Percentiles rank a stretch among this genome's conserved stretches.
These are phyloP conservation scores for Coniosporium apollinis DNA, from an alignment of 495 filamentous ascomycete genomes.

Conservation along the genomic window DNA sequence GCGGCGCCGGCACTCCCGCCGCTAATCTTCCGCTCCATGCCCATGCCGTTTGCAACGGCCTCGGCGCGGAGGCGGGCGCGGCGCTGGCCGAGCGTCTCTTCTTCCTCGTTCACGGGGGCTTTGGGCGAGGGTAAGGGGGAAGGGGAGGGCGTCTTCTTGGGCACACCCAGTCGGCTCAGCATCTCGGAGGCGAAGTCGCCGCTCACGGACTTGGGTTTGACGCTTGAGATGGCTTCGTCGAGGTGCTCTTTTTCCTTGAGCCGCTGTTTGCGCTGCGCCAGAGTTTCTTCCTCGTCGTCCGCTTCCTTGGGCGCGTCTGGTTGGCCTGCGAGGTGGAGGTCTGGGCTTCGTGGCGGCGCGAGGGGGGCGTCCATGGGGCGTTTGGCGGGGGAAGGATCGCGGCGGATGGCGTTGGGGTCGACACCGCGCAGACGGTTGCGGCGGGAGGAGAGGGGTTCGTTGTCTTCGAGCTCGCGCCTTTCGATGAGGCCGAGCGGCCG, in stretches of 20 bases:
- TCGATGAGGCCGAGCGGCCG: slow-evolving; percentile 76
- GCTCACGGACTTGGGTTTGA: slow-evolving; percentile 38
- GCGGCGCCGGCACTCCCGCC: neutral
- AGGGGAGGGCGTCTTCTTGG: slow-evolving; percentile 12
- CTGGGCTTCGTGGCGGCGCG: neutral
- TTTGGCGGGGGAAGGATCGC: slow-evolving; percentile 1
- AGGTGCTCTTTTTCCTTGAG: slow-evolving; percentile 38
- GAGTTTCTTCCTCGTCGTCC: slow-evolving; percentile 55
- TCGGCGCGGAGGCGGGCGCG: slow-evolving; percentile 65
- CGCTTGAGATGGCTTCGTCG: slow-evolving; percentile 19
- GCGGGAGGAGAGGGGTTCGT: slow-evolving; percentile 69
- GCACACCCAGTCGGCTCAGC: slow-evolving; percentile 48
- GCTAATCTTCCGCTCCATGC: slow-evolving; percentile 16
- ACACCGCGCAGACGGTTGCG: slow-evolving; percentile 59
- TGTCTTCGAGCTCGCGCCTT: slow-evolving; percentile 70
- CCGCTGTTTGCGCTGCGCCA: slow-evolving; percentile 56
- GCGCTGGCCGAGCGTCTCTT: slow-evolving; percentile 82
- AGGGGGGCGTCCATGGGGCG: neutral
- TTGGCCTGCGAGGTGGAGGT: slow-evolving; percentile 5
- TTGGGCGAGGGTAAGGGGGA: slow-evolving; percentile 11
- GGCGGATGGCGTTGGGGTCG: slow-evolving; percentile 5
- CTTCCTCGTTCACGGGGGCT: slow-evolving; percentile 27
- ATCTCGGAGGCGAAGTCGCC: slow-evolving; percentile 68
- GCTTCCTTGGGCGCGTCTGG: slow-evolving; percentile 3
- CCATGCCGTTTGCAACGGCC: slow-evolving; percentile 32